Base-by-base conservation (phyloP, 2,329 filamentous ascomycete species). In the Fusarium drepaniforme region DNA sequence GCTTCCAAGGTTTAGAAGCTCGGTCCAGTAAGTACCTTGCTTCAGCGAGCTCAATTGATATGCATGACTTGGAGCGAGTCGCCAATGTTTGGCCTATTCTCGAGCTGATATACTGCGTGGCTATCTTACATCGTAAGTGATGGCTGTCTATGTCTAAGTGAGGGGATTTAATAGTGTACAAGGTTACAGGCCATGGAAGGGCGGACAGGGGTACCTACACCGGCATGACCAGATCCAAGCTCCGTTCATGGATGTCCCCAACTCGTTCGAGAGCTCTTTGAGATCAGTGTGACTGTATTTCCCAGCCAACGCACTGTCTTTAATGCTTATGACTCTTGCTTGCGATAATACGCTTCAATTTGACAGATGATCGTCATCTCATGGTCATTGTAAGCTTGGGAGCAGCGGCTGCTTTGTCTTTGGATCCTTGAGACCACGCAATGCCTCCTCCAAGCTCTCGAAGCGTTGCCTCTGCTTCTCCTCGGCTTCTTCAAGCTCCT, bases 371-470 rank as follows among this genome's bases (percentile, higher is more conserved):
- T 11, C 44, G 1, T 13, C 35, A 30, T 40, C 13, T 61, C 42
- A 67, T 49, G 74, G 60, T 30, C 73, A 67, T 42, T 83, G 82
- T 60, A 83, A 65, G 21, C 78, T 81, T 33, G 87, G 85, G 28
- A 90, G 77, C 53, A 91, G 76, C 3, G 89, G 88, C 77, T 86
- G 83, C 73, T 90, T 90, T 42, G 88, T 90, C 81, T 88, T 90
- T 25, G 89, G 88, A 53, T 91, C 88, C 74, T 85, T 87, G 73
- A 89, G 82, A 7, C 82, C 82, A 72, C 86, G 83, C 64, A 91
- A 77, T 16, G 88, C 87, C 57, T 88, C 85, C 80, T 92, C 90
- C 61, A 93, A 80, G 62, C 85, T 81, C 60, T 87, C 82, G 42
- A 91, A 85, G 30, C 90, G 84, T 68, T 85, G 84, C 33, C 80